Conservation (phyloP, 257 asterid genomes). For the Nicotiana otophora region DNA sequence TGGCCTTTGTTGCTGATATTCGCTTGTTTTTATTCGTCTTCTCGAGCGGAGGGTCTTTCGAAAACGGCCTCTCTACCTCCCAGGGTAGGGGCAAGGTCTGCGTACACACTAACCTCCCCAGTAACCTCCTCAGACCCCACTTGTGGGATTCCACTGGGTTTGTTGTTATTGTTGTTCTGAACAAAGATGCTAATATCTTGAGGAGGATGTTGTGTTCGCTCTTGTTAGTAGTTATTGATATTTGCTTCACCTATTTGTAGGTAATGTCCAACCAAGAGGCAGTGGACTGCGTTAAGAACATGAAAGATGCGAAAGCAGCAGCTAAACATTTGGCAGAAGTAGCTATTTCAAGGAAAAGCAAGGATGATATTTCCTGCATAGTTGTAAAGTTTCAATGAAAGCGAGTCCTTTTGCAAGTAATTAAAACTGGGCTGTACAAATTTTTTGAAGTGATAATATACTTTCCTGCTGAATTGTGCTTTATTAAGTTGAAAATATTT, state of each 20-base stretch:
- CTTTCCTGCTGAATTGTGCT: not conserved
- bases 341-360: slow-evolving; percentile 66
- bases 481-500: slow-evolving; percentile 8
- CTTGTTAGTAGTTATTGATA: not conserved
- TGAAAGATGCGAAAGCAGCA: slow-evolving; percentile 62
- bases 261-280: slow-evolving; percentile 93
- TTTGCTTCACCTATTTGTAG: slow-evolving; percentile 24
- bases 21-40: too few species aligned
- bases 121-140: too few species aligned
- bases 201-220: not conserved
- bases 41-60: too few species aligned
- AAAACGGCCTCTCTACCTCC: too few species aligned
- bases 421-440: slow-evolving; percentile 8
- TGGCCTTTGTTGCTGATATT: too few species aligned
- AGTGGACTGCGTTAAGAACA: slow-evolving; percentile 51
- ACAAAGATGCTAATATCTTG: not conserved
- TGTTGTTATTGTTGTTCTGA: too few species aligned
- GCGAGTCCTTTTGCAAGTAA: not conserved
- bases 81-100: not conserved
- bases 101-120: too few species aligned
- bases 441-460: not conserved
- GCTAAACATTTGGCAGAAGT: slow-evolving; percentile 61
- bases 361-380: slow-evolving; percentile 90
- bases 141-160: too few species aligned
- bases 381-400: slow-evolving; percentile 64